phyloP scores from a whole-genome alignment of 768 basidiomycete species.

The Butyriboletus loyo region DNA sequence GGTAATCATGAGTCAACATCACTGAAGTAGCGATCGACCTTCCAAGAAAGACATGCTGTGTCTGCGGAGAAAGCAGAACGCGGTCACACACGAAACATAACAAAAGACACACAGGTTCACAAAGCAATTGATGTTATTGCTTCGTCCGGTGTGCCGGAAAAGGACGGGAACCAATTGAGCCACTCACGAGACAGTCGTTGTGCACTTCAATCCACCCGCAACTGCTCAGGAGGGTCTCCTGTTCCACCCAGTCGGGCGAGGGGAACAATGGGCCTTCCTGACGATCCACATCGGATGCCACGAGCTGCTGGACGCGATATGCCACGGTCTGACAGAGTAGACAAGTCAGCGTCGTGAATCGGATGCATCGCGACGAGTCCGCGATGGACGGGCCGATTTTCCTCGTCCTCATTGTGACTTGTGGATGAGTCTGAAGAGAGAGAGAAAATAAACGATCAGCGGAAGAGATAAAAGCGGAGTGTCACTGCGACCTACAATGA shows the following conservation, averaged over 20 bases:
- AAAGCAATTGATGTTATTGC: not conserved
- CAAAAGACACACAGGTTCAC: slow-evolving; percentile 1
- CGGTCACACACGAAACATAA: not conserved
- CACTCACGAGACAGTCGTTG: slow-evolving; percentile 63
- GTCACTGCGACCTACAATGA: slow-evolving; percentile 48
- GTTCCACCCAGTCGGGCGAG: slow-evolving; percentile 74
- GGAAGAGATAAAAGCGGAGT: not conserved
- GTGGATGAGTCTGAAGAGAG: slow-evolving; percentile 55
- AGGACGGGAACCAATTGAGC: not conserved
- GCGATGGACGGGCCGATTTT: slow-evolving; percentile 42
- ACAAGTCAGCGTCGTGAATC: slow-evolving; percentile 65
- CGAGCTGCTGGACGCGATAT: slow-evolving; percentile 67
- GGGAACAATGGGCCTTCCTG: slow-evolving; percentile 66
- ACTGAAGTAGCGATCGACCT: not conserved
- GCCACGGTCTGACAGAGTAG: slow-evolving; percentile 60
- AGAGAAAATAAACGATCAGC: slow-evolving; percentile 7
- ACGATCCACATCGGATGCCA: slow-evolving; percentile 54
- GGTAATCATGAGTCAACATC: slow-evolving; percentile 15
- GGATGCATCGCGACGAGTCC: slow-evolving; percentile 48
- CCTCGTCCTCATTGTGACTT: slow-evolving; percentile 65
- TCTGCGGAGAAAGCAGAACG: slow-evolving; percentile 4
- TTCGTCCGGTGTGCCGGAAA: not conserved
- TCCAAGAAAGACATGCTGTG: slow-evolving; percentile 7
- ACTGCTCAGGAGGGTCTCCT: slow-evolving; percentile 62
- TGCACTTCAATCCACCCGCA: slow-evolving; percentile 75